These are phyloP conservation scores for Gracilaria domingensis DNA, from an alignment of 23 red algal genomes.

Conservation along the genomic window DNA sequence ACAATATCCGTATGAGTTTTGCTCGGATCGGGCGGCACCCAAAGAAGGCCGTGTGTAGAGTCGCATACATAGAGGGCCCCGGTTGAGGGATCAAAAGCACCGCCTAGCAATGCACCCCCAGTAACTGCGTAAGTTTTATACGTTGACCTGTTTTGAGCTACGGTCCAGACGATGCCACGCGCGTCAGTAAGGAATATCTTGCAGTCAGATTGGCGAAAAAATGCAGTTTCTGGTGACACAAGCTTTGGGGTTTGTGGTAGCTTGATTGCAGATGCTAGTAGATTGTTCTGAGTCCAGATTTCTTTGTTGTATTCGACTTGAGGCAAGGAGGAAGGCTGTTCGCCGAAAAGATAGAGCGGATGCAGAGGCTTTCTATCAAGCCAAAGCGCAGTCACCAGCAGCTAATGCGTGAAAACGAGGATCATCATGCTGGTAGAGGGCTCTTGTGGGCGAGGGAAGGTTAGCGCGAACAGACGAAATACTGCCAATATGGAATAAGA, in stretches of 20 bases:
- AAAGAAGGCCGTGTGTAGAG: conserved; percentile 20
- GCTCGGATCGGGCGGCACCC: conserved; percentile 11
- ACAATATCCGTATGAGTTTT: not conserved
- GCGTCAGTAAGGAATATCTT: conserved; percentile 11
- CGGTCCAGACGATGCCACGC: conserved; percentile 14
- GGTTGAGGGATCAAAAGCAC: not conserved
- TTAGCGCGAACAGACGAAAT: too few relatives aligned
- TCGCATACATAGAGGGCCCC: conserved; percentile 34
- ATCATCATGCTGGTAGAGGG: too few relatives aligned
- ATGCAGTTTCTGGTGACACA: not conserved
- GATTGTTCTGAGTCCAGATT: conserved; percentile 1
- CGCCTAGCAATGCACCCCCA: conserved; percentile 11
- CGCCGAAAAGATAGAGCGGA: not conserved
- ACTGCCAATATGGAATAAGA: too few relatives aligned
- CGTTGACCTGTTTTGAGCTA: conserved; percentile 11
- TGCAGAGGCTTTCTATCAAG: not conserved
- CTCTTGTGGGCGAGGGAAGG: too few relatives aligned
- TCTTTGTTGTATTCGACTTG: not conserved
- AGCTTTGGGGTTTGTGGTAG: not conserved
- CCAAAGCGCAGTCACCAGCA: not conserved
- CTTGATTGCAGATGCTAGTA: not conserved
- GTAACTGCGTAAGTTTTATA: not conserved
- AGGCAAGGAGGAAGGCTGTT: not conserved
- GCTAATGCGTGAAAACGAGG: not conserved
- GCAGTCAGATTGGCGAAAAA: conserved; percentile 18